Evolutionary conservation across 2,329 filamentous ascomycete genomes (phyloP).

Genomic region (Diaporthe australafricana): DNA sequence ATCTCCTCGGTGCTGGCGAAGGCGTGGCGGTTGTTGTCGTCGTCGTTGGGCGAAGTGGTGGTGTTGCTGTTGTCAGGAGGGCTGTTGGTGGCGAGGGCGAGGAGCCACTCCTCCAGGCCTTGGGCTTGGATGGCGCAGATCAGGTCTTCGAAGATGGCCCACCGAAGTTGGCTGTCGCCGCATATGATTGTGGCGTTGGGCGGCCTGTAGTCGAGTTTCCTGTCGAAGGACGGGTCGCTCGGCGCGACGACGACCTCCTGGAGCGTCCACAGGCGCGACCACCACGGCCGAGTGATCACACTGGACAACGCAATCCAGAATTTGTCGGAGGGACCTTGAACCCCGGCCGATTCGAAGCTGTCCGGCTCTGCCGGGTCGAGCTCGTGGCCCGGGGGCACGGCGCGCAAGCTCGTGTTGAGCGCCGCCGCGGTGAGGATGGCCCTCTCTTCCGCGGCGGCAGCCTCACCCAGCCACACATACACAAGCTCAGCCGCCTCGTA

Average conservation of each 20-base stretch:
- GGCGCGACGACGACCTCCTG: not conserved
- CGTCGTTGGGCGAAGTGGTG: not conserved
- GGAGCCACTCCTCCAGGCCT: not conserved
- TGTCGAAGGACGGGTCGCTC: not conserved
- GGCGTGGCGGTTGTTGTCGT: not conserved
- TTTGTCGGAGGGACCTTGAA: not conserved
- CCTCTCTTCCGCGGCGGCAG: not conserved
- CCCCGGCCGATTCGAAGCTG: not conserved
- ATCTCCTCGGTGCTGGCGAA: not conserved
- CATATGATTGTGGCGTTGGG: not conserved
- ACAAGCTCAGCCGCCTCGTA: not conserved
- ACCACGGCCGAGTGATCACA: not conserved
- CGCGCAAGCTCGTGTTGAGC: not conserved
- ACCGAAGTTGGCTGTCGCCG: not conserved
- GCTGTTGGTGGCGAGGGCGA: no score
- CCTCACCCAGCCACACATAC: not conserved
- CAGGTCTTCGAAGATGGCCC: not conserved
- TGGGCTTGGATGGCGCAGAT: not conserved
- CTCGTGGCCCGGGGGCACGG: not conserved
- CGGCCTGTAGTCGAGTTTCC: not conserved
- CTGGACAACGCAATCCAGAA: not conserved
- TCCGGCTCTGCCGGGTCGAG: not conserved
- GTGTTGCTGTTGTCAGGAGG: not conserved
- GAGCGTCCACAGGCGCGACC: not conserved
- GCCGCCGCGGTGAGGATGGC: not conserved